Evolutionary conservation across 768 basidiomycete genomes (phyloP).

Genomic region (Lactarius sp.): DNA sequence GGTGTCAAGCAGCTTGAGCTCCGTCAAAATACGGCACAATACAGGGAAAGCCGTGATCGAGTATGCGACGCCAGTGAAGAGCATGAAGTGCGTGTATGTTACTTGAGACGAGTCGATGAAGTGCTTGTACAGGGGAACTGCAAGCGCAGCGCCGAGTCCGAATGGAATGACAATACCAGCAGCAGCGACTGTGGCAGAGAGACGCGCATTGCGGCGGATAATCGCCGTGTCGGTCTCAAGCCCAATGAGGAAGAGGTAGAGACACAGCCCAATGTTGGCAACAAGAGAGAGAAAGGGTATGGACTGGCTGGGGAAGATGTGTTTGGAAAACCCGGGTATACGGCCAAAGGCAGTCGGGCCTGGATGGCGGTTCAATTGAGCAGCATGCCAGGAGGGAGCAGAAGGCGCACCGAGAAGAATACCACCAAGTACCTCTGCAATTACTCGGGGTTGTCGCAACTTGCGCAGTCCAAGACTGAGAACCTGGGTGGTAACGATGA

Average conservation of each 20-base stretch:
- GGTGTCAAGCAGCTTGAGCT: conserved; percentile 87
- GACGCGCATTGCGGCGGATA: conserved; percentile 70
- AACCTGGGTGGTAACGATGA: conserved; percentile 72
- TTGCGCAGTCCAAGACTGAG: conserved; percentile 69
- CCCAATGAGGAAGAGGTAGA: conserved; percentile 91
- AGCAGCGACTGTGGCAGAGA: conserved; percentile 64
- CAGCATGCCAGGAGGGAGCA: neutral
- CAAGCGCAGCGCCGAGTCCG: conserved; percentile 69
- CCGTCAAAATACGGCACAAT: conserved; percentile 81
- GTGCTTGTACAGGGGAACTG: conserved; percentile 63
- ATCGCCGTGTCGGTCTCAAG: conserved; percentile 81
- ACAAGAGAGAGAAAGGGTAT: conserved; percentile 76
- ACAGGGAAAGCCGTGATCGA: conserved; percentile 87
- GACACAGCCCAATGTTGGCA: conserved; percentile 82
- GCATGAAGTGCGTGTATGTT: conserved; percentile 85
- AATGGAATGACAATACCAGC: conserved; percentile 89
- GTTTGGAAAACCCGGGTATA: conserved; percentile 83
- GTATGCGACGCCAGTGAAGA: conserved; percentile 90
- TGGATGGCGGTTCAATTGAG: conserved; percentile 6
- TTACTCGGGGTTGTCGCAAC: conserved; percentile 80
- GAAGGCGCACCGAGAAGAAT: conserved; percentile 64
- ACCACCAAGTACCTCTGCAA: conserved; percentile 82
- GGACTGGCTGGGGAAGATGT: conserved; percentile 74
- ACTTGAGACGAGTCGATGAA: conserved; percentile 60
- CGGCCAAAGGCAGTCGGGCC: conserved; percentile 62